Evolutionary conservation across 2,329 filamentous ascomycete genomes (phyloP), one percentile per base, ranked within the genome.

Genomic region (Sclerotinia glacialis): DNA sequence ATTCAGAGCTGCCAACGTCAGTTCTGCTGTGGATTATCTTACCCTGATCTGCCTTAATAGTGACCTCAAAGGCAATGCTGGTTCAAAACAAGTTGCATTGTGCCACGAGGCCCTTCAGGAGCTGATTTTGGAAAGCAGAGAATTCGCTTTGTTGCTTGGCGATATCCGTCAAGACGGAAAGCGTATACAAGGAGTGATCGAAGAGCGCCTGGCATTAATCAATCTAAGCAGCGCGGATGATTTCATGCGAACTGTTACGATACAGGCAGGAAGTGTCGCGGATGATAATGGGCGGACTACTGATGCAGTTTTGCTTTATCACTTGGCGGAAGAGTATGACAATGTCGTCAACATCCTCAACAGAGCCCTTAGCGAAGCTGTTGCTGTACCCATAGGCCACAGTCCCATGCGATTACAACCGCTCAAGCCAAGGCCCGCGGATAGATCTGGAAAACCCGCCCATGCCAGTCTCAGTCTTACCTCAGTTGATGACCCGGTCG

Each of bases 71-170:
- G 90, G 89, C 26, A 85, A 91, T 66, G 82, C 89, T 7, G 93
- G 92, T 66, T 87, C 86, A 68, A 88, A 89, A 53, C 94, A 97
- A 76, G 86, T 88, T 64, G 86, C 85, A 58, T 85, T 97, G 47
- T 98, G 94, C 78, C 92, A 97, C 78, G 92, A 97, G 78, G 94
- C 93, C 8, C 82, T 99, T 67, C 91, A 93, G 46, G 95, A 98
- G 78, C 87, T 98, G 66, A 93, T 97, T 34, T 83, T 99, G n/a
- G 95, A 99, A 79, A 97, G 93, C 26, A 88, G 94, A 71, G 95
- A 99, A 76, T 99, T 98, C 78, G 94, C 93, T 74, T 91, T 92
- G 74, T 82, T 99, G 18, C 87, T 99, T 59, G 95, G 96, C 64
- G 96, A 99, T 76, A 93, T 99, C 73, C 86, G 88, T 68, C 64